phyloP scores from a whole-genome alignment of 768 basidiomycete species.

The Mycena albidolilacea region DNA sequence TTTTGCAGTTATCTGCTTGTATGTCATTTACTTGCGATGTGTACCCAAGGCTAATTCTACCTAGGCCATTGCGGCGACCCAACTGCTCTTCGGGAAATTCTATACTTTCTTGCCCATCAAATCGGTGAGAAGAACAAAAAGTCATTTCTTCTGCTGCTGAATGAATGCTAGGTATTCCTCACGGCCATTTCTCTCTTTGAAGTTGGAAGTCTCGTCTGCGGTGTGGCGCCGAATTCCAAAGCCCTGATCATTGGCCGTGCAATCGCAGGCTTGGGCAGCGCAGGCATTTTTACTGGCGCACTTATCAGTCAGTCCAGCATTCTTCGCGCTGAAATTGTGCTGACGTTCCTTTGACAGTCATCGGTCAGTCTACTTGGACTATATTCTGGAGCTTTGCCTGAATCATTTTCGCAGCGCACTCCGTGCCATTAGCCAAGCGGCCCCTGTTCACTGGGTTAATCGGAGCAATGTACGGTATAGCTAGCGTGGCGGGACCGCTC shows the following conservation, averaged over 20 bases:
- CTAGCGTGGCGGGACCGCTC: slow-evolving; percentile 46
- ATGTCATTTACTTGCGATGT: slow-evolving; percentile 12
- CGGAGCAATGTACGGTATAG: slow-evolving; percentile 47
- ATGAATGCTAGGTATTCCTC: slow-evolving; percentile 22
- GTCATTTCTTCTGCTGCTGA: neutral
- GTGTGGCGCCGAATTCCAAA: slow-evolving; percentile 52
- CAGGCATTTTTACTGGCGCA: slow-evolving; percentile 48
- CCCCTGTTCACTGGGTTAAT: slow-evolving; percentile 56
- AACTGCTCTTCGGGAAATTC: slow-evolving; percentile 44
- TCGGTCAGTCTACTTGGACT: neutral
- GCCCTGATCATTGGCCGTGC: slow-evolving; percentile 60
- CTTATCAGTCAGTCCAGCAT: slow-evolving; percentile 36
- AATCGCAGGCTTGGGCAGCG: slow-evolving; percentile 60
- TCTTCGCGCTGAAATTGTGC: slow-evolving; percentile 27
- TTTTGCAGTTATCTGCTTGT: slow-evolving; percentile 27
- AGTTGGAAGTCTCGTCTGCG: slow-evolving; percentile 57
- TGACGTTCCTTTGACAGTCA: neutral
- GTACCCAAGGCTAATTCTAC: neutral
- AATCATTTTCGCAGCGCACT: slow-evolving; percentile 32
- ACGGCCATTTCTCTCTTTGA: slow-evolving; percentile 55
- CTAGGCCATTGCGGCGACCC: slow-evolving; percentile 40
- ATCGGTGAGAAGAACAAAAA: neutral
- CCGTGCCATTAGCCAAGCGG: slow-evolving; percentile 47
- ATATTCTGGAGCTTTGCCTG: slow-evolving; percentile 11
- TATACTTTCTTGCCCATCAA: slow-evolving; percentile 43